These are phyloP conservation scores for Achlya hypogyna DNA, from an alignment of 352 stramenopile species.

Conservation along the genomic window DNA sequence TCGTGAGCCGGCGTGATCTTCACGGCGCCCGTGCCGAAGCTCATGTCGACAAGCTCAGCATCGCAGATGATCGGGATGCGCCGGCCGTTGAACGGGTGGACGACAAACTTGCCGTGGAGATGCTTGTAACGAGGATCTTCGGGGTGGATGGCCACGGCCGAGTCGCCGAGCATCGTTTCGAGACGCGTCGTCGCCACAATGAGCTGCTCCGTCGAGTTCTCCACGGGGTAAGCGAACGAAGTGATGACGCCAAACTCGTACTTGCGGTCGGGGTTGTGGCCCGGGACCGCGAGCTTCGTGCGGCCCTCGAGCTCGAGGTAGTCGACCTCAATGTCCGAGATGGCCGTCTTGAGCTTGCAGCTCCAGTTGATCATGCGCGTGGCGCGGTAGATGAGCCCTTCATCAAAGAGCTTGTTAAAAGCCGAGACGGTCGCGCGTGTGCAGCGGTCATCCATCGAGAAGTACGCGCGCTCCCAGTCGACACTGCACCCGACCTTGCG, in stretches of 20 bases:
- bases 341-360: conserved; percentile 91
- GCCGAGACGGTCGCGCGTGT: conserved; percentile 82
- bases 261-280: conserved; percentile 36
- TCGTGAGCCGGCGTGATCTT: conserved; percentile 99
- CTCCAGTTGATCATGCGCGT: conserved; percentile 98
- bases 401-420: conserved; percentile 90
- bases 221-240: conserved; percentile 62
- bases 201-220: not conserved
- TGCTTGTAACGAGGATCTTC: conserved; percentile 91
- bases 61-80: conserved; percentile 95
- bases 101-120: conserved; percentile 92
- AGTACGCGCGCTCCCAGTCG: conserved; percentile 95
- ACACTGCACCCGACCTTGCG: conserved; percentile 89
- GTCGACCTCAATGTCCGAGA: conserved; percentile 97
- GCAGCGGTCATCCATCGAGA: conserved; percentile 91
- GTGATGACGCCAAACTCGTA: conserved; percentile 84
- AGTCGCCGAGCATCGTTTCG: conserved; percentile 99
- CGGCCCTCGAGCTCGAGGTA: conserved; percentile 91
- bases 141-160: conserved; percentile 95
- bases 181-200: conserved; percentile 85
- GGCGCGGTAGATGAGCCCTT: conserved; percentile 94
- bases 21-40: conserved; percentile 92
- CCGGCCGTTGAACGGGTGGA: conserved; percentile 90
- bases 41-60: conserved; percentile 96
- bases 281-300: conserved; percentile 64